Conservation (phyloP, 257 asterid genomes). For the Prunella vulgaris region DNA sequence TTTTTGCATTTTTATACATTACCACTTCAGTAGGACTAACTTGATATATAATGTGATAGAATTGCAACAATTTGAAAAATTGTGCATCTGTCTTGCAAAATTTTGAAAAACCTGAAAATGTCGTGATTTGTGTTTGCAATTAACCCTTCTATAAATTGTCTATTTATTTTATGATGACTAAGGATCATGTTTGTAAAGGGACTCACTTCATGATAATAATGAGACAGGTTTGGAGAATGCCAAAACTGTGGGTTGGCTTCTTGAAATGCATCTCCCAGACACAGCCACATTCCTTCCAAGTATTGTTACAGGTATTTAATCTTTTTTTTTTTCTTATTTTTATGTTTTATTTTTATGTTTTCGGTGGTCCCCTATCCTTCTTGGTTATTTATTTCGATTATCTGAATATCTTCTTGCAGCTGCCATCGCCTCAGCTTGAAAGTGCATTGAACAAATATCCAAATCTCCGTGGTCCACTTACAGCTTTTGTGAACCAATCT, state of each 20-base stretch:
- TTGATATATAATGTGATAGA: too few species aligned
- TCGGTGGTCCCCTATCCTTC: not conserved
- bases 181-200: not conserved
- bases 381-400: slow-evolving; percentile 7
- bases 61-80: too few species aligned
- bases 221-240: slow-evolving; percentile 91
- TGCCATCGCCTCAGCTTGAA: slow-evolving; percentile 93
- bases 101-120: too few species aligned
- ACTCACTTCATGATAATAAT: slow-evolving; percentile 19
- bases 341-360: slow-evolving; percentile 8
- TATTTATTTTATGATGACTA: not conserved
- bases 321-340: not conserved
- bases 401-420: slow-evolving; percentile 51
- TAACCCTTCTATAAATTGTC: not conserved
- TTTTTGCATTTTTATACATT: too few species aligned
- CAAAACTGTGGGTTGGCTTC: slow-evolving; percentile 91
- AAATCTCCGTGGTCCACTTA: slow-evolving; percentile 71
- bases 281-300: slow-evolving; percentile 89
- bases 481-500: slow-evolving; percentile 60
- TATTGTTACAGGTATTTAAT: slow-evolving; percentile 69
- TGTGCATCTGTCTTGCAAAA: too few species aligned
- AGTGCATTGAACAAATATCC: slow-evolving; percentile 81
- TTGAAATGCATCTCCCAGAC: slow-evolving; percentile 93
- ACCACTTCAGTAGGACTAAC: too few species aligned
- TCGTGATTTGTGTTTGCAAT: too few species aligned